Evolutionary conservation across 208 protist genomes (phyloP).

Genomic region (Phytomonas serpens): DNA sequence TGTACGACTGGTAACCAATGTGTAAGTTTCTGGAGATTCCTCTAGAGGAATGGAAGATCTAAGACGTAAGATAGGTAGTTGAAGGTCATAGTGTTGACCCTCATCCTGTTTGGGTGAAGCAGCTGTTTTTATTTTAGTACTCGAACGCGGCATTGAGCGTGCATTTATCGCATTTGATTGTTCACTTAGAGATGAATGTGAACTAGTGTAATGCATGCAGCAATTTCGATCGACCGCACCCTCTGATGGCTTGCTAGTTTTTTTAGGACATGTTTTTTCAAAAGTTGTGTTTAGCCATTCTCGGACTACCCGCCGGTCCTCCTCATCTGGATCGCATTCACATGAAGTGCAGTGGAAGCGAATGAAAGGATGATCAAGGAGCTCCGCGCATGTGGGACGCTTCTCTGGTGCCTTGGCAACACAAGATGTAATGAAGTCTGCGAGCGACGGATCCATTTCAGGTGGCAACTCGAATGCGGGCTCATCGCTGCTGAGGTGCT

Average conservation of each 20-base stretch:
- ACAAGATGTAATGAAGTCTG: slow-evolving; percentile 65
- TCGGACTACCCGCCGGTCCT: neutral
- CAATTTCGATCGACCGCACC: neutral
- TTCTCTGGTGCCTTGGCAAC: slow-evolving; percentile 44
- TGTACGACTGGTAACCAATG: neutral
- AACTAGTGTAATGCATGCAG: neutral
- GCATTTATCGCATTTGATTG: neutral
- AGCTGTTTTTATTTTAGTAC: neutral
- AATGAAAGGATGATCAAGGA: slow-evolving; percentile 65
- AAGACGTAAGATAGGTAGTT: neutral
- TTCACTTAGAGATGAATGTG: neutral
- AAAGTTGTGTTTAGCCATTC: neutral
- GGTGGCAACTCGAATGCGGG: slow-evolving; percentile 50
- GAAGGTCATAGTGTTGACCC: neutral
- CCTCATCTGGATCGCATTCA: neutral
- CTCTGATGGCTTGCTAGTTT: neutral
- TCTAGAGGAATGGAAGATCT: neutral
- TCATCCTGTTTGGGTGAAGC: neutral
- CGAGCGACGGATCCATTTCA: slow-evolving; percentile 36
- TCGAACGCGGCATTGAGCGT: neutral
- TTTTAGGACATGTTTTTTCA: neutral
- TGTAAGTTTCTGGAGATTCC: neutral
- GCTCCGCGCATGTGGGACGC: slow-evolving; percentile 54
- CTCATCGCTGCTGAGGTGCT: slow-evolving; percentile 58
- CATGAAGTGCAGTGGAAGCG: neutral